Conservation (phyloP, 306 rosid genomes). For the Cotoneaster glaucophyllus region DNA sequence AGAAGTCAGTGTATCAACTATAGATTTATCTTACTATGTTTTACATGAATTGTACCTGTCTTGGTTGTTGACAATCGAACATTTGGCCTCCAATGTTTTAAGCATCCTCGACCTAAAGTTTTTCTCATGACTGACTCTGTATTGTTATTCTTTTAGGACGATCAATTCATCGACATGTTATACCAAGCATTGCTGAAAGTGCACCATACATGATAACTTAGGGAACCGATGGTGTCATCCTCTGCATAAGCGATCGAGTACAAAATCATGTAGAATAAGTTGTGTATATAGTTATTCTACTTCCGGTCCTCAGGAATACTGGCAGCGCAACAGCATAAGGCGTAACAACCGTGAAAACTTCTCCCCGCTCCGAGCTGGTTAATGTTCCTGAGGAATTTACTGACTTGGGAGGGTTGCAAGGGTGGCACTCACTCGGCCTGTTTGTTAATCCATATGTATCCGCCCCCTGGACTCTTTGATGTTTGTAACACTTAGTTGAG, state of each 20-base stretch:
- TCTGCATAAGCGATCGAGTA: slow-evolving; percentile 18
- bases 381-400: background rate
- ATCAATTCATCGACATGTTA: slow-evolving; percentile 74
- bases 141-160: slow-evolving; percentile 46
- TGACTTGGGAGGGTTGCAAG: slow-evolving; percentile 6
- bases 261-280: slow-evolving; percentile 34
- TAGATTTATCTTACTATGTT: background rate
- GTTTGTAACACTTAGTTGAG: slow-evolving; percentile 9
- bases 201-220: slow-evolving; percentile 35
- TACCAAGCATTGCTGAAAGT: slow-evolving; percentile 60
- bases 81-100: background rate
- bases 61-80: background rate
- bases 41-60: background rate
- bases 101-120: background rate
- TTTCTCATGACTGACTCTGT: slow-evolving; percentile 14
- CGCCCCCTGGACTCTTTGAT: slow-evolving; percentile 1
- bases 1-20: background rate
- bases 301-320: slow-evolving; percentile 11
- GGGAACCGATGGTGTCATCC: slow-evolving; percentile 1
- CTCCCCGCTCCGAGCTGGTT: background rate
- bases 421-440: slow-evolving; percentile 2
- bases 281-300: slow-evolving; percentile 30
- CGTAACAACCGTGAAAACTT: background rate
- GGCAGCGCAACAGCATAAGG: slow-evolving; percentile 12
- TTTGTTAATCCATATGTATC: slow-evolving; percentile 7